Conservation (phyloP, 2,329 filamentous ascomycete genomes). For the Pseudopyricularia cyperi region DNA sequence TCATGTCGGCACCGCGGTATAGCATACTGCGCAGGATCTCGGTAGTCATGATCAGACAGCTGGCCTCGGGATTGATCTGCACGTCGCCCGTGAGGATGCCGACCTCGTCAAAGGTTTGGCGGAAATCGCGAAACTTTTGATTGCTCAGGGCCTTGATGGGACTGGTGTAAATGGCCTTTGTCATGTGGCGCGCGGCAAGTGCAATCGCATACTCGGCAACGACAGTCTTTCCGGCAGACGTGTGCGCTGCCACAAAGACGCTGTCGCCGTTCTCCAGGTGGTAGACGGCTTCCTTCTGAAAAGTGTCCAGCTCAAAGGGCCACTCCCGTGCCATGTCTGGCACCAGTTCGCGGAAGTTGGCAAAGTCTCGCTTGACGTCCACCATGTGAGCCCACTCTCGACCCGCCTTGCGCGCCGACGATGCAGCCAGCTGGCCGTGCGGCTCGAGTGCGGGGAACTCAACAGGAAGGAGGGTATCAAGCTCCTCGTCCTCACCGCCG, state of each 20-base stretch:
- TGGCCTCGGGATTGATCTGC: conserved; percentile 93
- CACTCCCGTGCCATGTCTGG: conserved; percentile 93
- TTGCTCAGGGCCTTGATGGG: conserved; percentile 98
- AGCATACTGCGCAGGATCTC: conserved; percentile 98
- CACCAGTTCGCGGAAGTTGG: conserved; percentile 88
- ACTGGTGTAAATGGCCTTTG: conserved; percentile 97
- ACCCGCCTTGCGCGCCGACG: conserved; percentile 59
- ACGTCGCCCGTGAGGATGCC: conserved; percentile 96
- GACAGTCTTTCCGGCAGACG: conserved; percentile 94
- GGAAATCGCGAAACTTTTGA: conserved; percentile 95
- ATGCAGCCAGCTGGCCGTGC: conserved; percentile 59
- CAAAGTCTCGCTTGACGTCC: conserved; percentile 81
- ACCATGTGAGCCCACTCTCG: conserved; percentile 98
- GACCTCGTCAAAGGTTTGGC: conserved; percentile 82
- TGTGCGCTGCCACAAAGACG: conserved; percentile 95
- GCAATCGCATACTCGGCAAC: conserved; percentile 98
- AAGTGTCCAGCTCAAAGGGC: conserved; percentile 95
- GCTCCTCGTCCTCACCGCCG: conserved; percentile 44
- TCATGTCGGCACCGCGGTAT: conserved; percentile 88
- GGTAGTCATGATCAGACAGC: conserved; percentile 98
- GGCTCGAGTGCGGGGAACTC: conserved; percentile 90
- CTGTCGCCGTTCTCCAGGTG: conserved; percentile 94
- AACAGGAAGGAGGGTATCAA: conserved; percentile 78
- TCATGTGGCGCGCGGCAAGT: conserved; percentile 95
- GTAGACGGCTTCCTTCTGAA: conserved; percentile 97